phyloP scores from a whole-genome alignment of 2,329 filamentous ascomycete genomes.

The Aureobasidium sp. region DNA sequence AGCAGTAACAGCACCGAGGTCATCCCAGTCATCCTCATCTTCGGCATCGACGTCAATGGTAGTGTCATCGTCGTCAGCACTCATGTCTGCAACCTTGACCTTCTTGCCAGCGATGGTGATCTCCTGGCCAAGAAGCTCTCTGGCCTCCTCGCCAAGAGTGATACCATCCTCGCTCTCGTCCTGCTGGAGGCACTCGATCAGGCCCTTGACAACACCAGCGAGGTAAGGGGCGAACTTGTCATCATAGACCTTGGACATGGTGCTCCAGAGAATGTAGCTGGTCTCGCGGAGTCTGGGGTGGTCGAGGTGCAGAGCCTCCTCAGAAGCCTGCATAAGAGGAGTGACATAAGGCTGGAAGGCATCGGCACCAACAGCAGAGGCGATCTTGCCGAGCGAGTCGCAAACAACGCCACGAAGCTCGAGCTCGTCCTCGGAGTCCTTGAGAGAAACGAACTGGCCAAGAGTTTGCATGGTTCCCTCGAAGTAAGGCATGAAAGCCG shows the following conservation, averaged over 20 bases:
- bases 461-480: constrained; percentile 84
- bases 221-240: constrained; percentile 75
- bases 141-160: constrained; percentile 63
- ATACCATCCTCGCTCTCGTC: constrained; percentile 77
- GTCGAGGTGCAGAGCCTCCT: constrained; percentile 80
- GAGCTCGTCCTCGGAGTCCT: constrained; percentile 82
- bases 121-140: constrained; percentile 66
- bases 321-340: constrained; percentile 83
- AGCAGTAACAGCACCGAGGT: constrained; percentile 75
- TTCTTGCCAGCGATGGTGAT: constrained; percentile 76
- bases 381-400: constrained; percentile 90
- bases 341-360: constrained; percentile 86
- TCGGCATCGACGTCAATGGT: constrained; percentile 60
- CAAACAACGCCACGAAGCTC: constrained; percentile 83
- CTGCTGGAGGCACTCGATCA: constrained; percentile 80
- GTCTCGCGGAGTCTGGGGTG: constrained; percentile 90
- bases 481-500: constrained; percentile 85
- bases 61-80: constrained; percentile 51
- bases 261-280: constrained; percentile 94
- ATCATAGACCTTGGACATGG: constrained; percentile 86
- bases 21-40: constrained; percentile 77
- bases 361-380: constrained; percentile 74
- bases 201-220: constrained; percentile 65
- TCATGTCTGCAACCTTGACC: constrained; percentile 64
- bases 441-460: constrained; percentile 73